Base-by-base conservation (phyloP, 1,284 basidiomycete species). In the Tilletia horrida region DNA sequence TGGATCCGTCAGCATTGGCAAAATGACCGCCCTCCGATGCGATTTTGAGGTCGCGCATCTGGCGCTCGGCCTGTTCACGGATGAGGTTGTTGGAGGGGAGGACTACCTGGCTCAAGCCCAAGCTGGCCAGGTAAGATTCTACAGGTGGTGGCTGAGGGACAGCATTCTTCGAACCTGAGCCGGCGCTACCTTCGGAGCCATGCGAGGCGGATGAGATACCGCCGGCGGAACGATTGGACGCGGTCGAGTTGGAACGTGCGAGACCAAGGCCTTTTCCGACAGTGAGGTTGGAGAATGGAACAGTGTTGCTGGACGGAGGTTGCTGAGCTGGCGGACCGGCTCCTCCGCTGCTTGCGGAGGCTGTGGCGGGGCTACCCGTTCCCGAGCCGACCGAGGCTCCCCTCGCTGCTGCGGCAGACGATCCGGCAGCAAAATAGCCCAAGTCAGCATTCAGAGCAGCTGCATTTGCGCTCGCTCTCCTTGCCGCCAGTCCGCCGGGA, bases 21-120 rank as follows among this genome's bases (percentile, higher is more conserved):
- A 59, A 59, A 29, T 59, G 62, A 9, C 25, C 71, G 52, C 40
- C 73, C 23, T 44, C 75, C 62, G 69, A 76, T 11, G 69, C 64
- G 43, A 72, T 72, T 63, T 74, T 65, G 47, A 74, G 27, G 44
- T 71, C 73, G 21, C 61, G 61, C 40, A 62, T 62, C 61, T 44
- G 61, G 3, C 61, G 61, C 43, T 62, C 61, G 11, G 43, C 61
- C 40, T 62, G 42, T 45, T 62, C 42, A 13, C 61, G 21, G 2
- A 62, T 25, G 18, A 45, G 61, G 16, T 42, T 43, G 43, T 70
- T 40, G 0, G 74, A 70, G 11, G 74, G 73, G 66, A 76, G 68
- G 1, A 62, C 62, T 18, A 76, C 74, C 40, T 76, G 74, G 45
- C 69, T 70, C 16, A 76, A 69, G 27, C 74, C 74, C 11, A 76